phyloP scores from a whole-genome alignment of 2,329 filamentous ascomycete species.

The Capronia americana region DNA sequence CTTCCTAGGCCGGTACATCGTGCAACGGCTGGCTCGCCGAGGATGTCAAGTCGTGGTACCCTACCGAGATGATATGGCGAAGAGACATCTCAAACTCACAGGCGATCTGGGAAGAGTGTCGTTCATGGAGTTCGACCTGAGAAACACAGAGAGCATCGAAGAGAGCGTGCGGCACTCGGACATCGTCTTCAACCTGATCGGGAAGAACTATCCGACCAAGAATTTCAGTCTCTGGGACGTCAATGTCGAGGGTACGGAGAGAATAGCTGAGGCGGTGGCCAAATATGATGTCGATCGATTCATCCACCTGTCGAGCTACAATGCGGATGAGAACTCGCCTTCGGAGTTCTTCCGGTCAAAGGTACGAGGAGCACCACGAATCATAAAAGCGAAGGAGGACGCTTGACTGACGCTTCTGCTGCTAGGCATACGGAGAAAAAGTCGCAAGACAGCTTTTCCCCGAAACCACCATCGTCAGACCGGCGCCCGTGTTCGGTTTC shows the following conservation, averaged over 20 bases:
- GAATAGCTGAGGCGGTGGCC: conserved; percentile 90
- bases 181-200: conserved; percentile 95
- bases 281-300: conserved; percentile 98
- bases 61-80: conserved; percentile 96
- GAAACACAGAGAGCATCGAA: conserved; percentile 93
- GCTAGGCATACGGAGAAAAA: conserved; percentile 76
- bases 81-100: conserved; percentile 94
- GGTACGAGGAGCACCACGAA: conserved; percentile 52
- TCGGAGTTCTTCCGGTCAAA: conserved; percentile 94
- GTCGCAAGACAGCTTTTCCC: conserved; percentile 89
- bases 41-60: conserved; percentile 95
- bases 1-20: conserved; percentile 94
- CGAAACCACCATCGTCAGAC: conserved; percentile 94
- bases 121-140: conserved; percentile 93
- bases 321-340: conserved; percentile 77
- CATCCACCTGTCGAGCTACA: conserved; percentile 96
- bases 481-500: conserved; percentile 91
- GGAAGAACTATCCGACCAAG: conserved; percentile 95
- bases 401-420: conserved; percentile 11
- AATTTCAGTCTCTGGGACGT: conserved; percentile 95
- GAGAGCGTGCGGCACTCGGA: conserved; percentile 97
- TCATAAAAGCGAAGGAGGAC: conserved; percentile 5
- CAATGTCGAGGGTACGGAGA: conserved; percentile 87
- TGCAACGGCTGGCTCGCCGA: conserved; percentile 89
- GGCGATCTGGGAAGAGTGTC: conserved; percentile 89